phyloP scores from a whole-genome alignment of 495 filamentous ascomycete species.

The Penicillium manginii region DNA sequence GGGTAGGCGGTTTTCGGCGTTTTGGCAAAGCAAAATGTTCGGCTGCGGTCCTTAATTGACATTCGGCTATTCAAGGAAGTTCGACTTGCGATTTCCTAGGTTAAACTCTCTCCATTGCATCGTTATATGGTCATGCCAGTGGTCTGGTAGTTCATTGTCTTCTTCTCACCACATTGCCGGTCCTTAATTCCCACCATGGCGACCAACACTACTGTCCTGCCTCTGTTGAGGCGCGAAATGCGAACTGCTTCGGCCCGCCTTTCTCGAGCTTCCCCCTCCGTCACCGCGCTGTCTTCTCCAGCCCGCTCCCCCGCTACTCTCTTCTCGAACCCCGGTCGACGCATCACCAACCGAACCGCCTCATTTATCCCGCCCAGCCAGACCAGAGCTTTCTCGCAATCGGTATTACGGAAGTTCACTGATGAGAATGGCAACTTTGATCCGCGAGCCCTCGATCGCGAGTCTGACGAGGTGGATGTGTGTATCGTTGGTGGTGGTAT shows the following conservation, averaged over 20 bases:
- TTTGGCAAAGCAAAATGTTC: constrained; percentile 20
- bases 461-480: constrained; percentile 92
- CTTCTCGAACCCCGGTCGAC: constrained; percentile 26
- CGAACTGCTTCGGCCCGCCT: constrained; percentile 35
- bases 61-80: constrained; percentile 30
- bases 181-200: constrained; percentile 35
- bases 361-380: constrained; percentile 31
- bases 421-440: constrained; percentile 70
- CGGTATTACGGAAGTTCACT: constrained; percentile 50
- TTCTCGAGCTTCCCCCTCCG: constrained; percentile 31
- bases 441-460: constrained; percentile 73
- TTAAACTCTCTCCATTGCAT: constrained; percentile 13
- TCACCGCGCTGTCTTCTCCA: constrained; percentile 29
- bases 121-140: background rate
- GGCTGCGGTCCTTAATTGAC: constrained; percentile 6
- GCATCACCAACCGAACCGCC: constrained; percentile 25
- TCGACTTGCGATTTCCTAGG: background rate
- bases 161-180: constrained; percentile 23
- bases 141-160: background rate
- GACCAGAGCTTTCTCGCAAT: constrained; percentile 53
- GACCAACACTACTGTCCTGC: constrained; percentile 45
- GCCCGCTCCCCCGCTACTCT: constrained; percentile 26
- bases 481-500: constrained; percentile 93
- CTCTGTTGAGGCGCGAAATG: constrained; percentile 49
- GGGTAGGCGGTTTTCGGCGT: constrained; percentile 38